Percentiles rank a stretch among this genome's conserved stretches.
These are phyloP conservation scores for Colletotrichum sublineola DNA, from an alignment of 2,329 filamentous ascomycete genomes.

Conservation along the genomic window DNA sequence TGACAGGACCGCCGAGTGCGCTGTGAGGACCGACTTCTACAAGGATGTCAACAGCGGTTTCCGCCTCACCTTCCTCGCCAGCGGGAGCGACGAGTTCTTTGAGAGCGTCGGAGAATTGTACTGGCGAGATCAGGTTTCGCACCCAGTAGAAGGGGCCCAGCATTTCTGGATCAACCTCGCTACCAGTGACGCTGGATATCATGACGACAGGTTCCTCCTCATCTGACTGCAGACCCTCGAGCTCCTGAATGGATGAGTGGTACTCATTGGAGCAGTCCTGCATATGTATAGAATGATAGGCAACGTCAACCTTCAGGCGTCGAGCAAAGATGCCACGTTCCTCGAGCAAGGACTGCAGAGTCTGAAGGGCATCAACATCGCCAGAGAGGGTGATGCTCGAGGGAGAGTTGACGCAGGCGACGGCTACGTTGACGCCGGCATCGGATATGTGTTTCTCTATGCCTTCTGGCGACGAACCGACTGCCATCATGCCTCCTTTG, in stretches of 20 bases:
- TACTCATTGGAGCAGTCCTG: slow-evolving; percentile 15
- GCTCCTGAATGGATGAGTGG: background rate
- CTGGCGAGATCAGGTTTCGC: slow-evolving; percentile 36
- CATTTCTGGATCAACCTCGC: slow-evolving; percentile 5
- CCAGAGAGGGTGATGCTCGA: slow-evolving; percentile 46
- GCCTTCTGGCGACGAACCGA: slow-evolving; percentile 5
- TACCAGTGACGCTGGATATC: slow-evolving; percentile 6
- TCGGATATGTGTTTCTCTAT: too few relatives aligned
- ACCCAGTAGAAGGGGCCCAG: slow-evolving; percentile 35
- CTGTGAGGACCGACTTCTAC: slow-evolving; percentile 50
- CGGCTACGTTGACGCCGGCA: background rate
- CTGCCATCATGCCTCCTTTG: slow-evolving; percentile 34
- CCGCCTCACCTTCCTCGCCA: background rate
- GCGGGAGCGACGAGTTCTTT: slow-evolving; percentile 49
- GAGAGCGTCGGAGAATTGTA: slow-evolving; percentile 48
- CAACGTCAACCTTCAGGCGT: slow-evolving; percentile 43
- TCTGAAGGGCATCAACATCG: slow-evolving; percentile 13
- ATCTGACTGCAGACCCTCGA: background rate
- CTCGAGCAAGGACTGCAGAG: background rate
- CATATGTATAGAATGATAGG: slow-evolving; percentile 46
- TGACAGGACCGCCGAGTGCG: slow-evolving; percentile 48
- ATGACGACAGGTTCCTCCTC: background rate
- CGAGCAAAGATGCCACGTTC: slow-evolving; percentile 41
- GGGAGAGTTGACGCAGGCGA: slow-evolving; percentile 47
- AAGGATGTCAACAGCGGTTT: slow-evolving; percentile 44